Base-by-base conservation (phyloP, 75 land plant genomes). In the Larix kaempferi region DNA sequence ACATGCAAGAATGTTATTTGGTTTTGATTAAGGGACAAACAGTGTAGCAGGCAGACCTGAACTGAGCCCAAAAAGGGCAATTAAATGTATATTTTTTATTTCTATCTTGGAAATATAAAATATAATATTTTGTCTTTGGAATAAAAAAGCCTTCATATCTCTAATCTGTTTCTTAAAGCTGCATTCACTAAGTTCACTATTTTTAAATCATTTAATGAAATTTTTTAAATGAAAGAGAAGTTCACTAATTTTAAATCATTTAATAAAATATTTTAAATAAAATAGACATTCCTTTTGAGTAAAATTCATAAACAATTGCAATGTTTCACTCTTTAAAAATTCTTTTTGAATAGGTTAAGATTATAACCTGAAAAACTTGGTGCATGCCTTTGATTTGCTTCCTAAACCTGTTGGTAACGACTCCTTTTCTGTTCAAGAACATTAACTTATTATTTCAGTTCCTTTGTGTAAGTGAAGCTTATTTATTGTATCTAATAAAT, bases 351-450 rank as follows among this genome's bases (percentile, higher is more conserved):
- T 73, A 55, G 75, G 75, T 73, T 73, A 23, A 73, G 75, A 23
- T 73, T 73, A 73, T 25, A 55, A 73, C 75, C 75, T 74, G 75
- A 74, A 74, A 74, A 74, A 73, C 57, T 73, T 73, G 75, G 75
- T 73, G 75, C 75, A 73, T 54, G 75, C 75, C 75, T 73, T 73
- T 25, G 75, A 21, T 73, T 73, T 73, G 75, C 75, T 73, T 73
- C 57, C 75, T 73, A 73, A 73, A 54, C 33, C 44, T 54, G 75
- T 54, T 49, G 75, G 35, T 49, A 73, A 13, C 44, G 75, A 54
- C 75, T 73, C 75, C 75, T 73, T 73, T 73, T 73, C 58, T 73
- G 75, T 73, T 73, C 75, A 73, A 73, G 75, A 73, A 73, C 75
- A 73, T 73, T 73, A 73, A 73, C 19, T 73, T 13, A 25, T 54